Evolutionary conservation across 2,329 filamentous ascomycete species (phyloP), one percentile per base, ranked within the genome.

Genomic region (Exophiala viscosa): DNA sequence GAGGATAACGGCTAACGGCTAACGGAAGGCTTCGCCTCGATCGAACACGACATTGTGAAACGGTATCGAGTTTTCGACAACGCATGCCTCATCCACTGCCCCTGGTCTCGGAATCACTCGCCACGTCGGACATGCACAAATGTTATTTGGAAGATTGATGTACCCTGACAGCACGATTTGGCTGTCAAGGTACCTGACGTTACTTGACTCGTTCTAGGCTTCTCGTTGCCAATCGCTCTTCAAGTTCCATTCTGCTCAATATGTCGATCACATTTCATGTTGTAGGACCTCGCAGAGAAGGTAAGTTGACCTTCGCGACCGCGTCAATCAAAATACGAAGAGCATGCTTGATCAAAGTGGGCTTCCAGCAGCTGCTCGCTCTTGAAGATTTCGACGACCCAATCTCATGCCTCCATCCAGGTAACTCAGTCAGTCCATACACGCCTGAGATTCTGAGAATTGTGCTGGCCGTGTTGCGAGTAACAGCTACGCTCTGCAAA

Each of bases 11-110:
- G 40, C 40, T 18, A 42, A 23, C 20, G 40, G 40, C n/a, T 23
- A 23, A 31, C 20, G 40, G 40, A 28, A 42, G 9, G n/a, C 10
- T 23, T 42, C 40, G 20, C 18, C 40, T 42, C 20, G 40, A 42
- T 13, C 28, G 18, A 18, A 42, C 40, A 23, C 20, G 17, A 28
- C 45, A 3, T 36, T 52, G 53, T 55, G 53, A 55, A 49, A 55
- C 53, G 52, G 42, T 17, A 33, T 47, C 34, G 31, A 50, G 39
- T 33, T 50, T 50, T 20, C 38, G 15, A 40, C 20, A 40, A 3
- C 38, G 15, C 34, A 9, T 40, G 17, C 38, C 17, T 40, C 15
- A 20, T 20, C 9, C 13, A 17, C 36, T 4, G 9, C 4, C 38
- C 17, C 20, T 11, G 38, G 7, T 20, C 13, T 36, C 34, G 34